phyloP scores from a whole-genome alignment of 805 yeast species.

The Metschnikowia hibisci region DNA sequence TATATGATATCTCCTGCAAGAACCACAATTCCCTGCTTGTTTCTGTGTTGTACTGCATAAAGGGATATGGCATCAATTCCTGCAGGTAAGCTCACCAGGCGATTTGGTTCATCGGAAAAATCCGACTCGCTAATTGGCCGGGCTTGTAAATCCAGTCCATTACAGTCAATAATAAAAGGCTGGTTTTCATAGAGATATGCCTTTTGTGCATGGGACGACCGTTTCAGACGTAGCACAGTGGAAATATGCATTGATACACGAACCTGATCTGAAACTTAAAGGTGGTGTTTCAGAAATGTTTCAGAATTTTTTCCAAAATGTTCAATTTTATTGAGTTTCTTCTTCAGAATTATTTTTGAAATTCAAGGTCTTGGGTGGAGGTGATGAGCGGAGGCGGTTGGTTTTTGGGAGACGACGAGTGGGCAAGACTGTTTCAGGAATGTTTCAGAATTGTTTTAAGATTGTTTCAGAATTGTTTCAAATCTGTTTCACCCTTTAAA shows the following conservation, averaged over 20 bases:
- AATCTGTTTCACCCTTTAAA: too few relatives aligned
- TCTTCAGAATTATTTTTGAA: too few relatives aligned
- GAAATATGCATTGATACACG: background rate
- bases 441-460: too few relatives aligned
- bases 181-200: background rate
- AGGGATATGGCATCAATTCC: background rate
- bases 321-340: too few relatives aligned
- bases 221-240: background rate
- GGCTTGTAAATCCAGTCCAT: background rate
- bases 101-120: background rate
- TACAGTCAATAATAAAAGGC: background rate
- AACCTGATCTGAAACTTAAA: background rate
- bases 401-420: too few relatives aligned
- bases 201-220: conserved; percentile 1
- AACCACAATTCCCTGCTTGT: background rate
- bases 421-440: too few relatives aligned
- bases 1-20: background rate
- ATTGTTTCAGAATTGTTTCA: too few relatives aligned
- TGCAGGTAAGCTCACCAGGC: background rate
- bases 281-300: background rate
- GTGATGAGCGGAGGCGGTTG: too few relatives aligned
- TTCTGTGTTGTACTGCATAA: background rate
- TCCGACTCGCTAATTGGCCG: conserved; percentile 1
- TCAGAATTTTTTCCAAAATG: too few relatives aligned
- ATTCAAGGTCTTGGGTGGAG: too few relatives aligned